Evolutionary conservation across 768 basidiomycete species (phyloP).

Genomic region (Hebeloma cylindrosporum): DNA sequence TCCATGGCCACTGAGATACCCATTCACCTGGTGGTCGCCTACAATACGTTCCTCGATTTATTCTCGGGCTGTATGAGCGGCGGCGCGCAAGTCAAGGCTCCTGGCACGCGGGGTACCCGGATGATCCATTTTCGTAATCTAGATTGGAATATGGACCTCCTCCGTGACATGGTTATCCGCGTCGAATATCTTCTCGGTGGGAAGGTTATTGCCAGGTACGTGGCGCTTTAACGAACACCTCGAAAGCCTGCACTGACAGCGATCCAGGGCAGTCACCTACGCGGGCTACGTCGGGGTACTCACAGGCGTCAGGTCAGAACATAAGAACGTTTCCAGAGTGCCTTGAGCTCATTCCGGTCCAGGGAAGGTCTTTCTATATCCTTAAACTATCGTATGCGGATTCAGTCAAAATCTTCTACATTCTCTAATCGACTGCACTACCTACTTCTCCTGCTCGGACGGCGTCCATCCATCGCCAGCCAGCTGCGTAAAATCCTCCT

Average conservation of each 20-base stretch:
- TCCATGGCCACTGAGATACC: conserved; percentile 28
- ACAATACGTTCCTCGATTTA: conserved; percentile 39
- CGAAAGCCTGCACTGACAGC: not conserved
- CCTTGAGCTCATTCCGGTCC: not conserved
- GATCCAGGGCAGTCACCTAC: conserved; percentile 35
- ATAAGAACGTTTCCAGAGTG: not conserved
- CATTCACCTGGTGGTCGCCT: conserved; percentile 36
- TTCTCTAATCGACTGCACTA: conserved; percentile 31
- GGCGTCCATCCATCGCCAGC: conserved; percentile 32
- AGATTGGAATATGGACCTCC: conserved; percentile 39
- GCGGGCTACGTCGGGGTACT: conserved; percentile 39
- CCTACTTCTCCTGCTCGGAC: conserved; percentile 30
- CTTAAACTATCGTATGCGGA: conserved; percentile 34
- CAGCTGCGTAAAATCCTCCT: conserved; percentile 33
- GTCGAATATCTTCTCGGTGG: conserved; percentile 35
- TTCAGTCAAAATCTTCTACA: conserved; percentile 26
- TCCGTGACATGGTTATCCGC: conserved; percentile 33
- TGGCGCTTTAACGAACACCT: not conserved
- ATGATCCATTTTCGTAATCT: conserved; percentile 39
- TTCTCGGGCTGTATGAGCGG: conserved; percentile 41
- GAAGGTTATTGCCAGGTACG: conserved; percentile 33
- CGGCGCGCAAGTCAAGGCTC: conserved; percentile 27
- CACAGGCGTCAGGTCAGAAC: conserved; percentile 35
- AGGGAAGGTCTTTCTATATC: conserved; percentile 37
- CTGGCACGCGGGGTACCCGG: conserved; percentile 15